phyloP scores from a whole-genome alignment of 495 filamentous ascomycete species.

The Tuber umbilicatum region DNA sequence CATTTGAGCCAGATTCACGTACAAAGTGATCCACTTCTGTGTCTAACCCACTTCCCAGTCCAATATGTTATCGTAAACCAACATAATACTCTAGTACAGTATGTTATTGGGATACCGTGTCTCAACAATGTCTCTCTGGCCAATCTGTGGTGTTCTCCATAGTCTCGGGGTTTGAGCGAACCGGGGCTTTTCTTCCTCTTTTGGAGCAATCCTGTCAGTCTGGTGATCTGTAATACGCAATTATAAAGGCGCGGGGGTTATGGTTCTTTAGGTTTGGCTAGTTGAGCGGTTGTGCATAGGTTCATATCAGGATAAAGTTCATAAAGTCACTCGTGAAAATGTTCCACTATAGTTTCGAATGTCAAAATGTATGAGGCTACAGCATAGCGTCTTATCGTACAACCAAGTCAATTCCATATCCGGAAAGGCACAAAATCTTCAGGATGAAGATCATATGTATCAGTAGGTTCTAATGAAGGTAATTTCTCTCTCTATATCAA shows the following conservation, averaged over 20 bases:
- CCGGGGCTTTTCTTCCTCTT: neutral
- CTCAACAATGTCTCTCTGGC: neutral
- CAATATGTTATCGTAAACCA: neutral
- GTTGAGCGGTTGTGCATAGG: neutral
- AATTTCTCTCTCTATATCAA: neutral
- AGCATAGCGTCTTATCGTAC: neutral
- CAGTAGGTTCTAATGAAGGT: neutral
- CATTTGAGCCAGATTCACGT: too few relatives aligned
- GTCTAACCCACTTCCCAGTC: too few relatives aligned
- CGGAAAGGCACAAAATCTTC: neutral
- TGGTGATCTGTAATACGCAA: neutral
- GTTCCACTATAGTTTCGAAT: neutral
- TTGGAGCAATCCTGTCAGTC: neutral
- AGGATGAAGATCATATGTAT: neutral
- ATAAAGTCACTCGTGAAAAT: neutral
- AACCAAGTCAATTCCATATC: neutral
- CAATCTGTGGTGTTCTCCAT: neutral
- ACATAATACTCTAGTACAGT: neutral
- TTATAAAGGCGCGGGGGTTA: neutral
- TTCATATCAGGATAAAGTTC: neutral
- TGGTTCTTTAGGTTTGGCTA: neutral
- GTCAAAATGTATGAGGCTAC: neutral
- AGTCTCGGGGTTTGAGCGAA: neutral
- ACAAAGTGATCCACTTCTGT: too few relatives aligned
- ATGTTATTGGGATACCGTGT: neutral